A percentile compares a stretch with the other conserved stretches of the same genome.
Conservation (phyloP, 2,329 filamentous ascomycete species). For the Beauveria rudraprayagi region DNA sequence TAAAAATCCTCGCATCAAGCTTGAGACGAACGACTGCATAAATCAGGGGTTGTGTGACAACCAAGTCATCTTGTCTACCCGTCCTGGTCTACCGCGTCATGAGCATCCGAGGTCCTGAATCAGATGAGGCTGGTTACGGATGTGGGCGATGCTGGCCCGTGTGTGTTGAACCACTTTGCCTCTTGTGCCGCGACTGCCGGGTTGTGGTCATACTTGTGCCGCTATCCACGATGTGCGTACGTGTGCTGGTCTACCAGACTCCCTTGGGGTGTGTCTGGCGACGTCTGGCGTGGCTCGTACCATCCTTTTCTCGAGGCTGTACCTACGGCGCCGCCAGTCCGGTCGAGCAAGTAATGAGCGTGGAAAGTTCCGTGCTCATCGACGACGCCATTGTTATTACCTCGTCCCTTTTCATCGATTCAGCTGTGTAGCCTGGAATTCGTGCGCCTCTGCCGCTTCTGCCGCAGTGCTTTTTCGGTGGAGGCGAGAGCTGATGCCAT, state of each 20-base stretch:
- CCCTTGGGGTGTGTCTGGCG: background rate
- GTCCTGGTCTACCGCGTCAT: background rate
- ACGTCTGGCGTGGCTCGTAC: background rate
- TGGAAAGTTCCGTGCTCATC: background rate
- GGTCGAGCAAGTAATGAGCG: background rate
- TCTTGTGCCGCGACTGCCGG: slow-evolving; percentile 3
- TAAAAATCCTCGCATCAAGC: background rate
- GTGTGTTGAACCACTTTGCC: background rate
- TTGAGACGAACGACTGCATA: background rate
- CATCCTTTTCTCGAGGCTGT: background rate
- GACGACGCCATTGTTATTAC: background rate
- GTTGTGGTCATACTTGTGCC: slow-evolving; percentile 3
- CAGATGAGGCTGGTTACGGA: background rate
- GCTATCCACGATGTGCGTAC: background rate
- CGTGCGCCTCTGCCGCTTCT: slow-evolving; percentile 7
- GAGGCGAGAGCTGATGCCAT: background rate
- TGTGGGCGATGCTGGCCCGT: background rate
- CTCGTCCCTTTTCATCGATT: background rate
- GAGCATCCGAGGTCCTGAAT: background rate
- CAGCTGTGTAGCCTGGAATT: background rate
- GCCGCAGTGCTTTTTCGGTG: slow-evolving; percentile 3
- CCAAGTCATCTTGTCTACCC: background rate
- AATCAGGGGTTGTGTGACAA: background rate
- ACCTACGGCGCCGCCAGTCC: background rate
- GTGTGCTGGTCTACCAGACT: background rate